Conservation (phyloP, 2,329 filamentous ascomycete genomes). For the Diaporthe vaccinii region DNA sequence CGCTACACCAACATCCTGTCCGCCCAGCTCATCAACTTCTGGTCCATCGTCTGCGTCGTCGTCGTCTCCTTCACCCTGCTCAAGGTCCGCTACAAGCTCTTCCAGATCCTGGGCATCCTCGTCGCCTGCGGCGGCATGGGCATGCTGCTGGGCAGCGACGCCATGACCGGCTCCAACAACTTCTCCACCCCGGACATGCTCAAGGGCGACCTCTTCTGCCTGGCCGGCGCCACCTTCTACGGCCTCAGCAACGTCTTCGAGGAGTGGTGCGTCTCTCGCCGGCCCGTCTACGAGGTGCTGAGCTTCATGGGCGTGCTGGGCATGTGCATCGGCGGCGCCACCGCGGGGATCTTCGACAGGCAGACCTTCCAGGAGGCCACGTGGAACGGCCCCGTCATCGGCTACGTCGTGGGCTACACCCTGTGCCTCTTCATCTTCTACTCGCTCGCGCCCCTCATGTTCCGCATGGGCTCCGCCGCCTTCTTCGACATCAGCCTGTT, state of each 20-base stretch:
- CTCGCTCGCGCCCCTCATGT: slow-evolving; percentile 84
- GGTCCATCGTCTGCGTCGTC: slow-evolving; percentile 96
- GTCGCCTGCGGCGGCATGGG: slow-evolving; percentile 93
- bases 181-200: slow-evolving; percentile 78
- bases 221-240: slow-evolving; percentile 91
- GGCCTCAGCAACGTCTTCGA: slow-evolving; percentile 92
- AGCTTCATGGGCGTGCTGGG: slow-evolving; percentile 91
- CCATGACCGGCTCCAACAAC: slow-evolving; percentile 82
- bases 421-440: slow-evolving; percentile 88
- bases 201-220: slow-evolving; percentile 93
- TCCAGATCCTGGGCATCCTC: slow-evolving; percentile 88
- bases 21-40: slow-evolving; percentile 97
- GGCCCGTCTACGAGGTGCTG: slow-evolving; percentile 92
- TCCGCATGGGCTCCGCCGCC: slow-evolving; percentile 90
- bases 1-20: slow-evolving; percentile 91
- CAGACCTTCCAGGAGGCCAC: slow-evolving; percentile 73
- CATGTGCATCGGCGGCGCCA: slow-evolving; percentile 90
- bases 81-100: slow-evolving; percentile 87
- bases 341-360: slow-evolving; percentile 93
- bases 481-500: slow-evolving; percentile 97
- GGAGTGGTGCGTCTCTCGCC: slow-evolving; percentile 91
- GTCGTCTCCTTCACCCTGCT: slow-evolving; percentile 85
- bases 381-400: slow-evolving; percentile 78
- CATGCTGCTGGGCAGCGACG: slow-evolving; percentile 87
- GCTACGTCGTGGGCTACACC: slow-evolving; percentile 93